phyloP scores from a whole-genome alignment of 2,329 filamentous ascomycete genomes.

The Aspergillus sp. region DNA sequence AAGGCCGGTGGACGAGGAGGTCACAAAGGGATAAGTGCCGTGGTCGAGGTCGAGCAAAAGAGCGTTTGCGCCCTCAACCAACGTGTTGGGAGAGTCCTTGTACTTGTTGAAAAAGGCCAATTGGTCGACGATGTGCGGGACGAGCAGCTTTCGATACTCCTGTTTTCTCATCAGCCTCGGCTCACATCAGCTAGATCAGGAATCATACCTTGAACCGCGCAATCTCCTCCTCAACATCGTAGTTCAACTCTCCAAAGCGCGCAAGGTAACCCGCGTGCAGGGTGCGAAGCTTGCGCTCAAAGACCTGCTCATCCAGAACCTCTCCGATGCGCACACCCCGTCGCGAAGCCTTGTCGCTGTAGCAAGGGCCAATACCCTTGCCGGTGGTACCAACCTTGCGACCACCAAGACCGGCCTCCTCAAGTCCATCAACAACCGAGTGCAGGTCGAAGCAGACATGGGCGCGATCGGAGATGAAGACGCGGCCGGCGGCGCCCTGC shows the following conservation, averaged over 20 bases:
- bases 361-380: slow-evolving; percentile 61
- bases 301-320: slow-evolving; percentile 59
- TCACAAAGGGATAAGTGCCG: slow-evolving; percentile 57
- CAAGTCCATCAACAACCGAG: slow-evolving; percentile 51
- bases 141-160: slow-evolving; percentile 44
- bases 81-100: slow-evolving; percentile 59
- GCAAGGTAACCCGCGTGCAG: slow-evolving; percentile 59
- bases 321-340: slow-evolving; percentile 63
- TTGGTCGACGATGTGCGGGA: slow-evolving; percentile 47
- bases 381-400: slow-evolving; percentile 55
- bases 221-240: slow-evolving; percentile 65
- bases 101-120: slow-evolving; percentile 60
- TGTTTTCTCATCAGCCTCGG: slow-evolving; percentile 14
- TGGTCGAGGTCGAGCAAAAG: slow-evolving; percentile 64
- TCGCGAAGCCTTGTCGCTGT: slow-evolving; percentile 66
- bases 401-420: slow-evolving; percentile 49
- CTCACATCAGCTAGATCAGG: neutral
- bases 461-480: slow-evolving; percentile 53
- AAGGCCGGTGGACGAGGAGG: slow-evolving; percentile 53
- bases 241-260: slow-evolving; percentile 63
- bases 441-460: slow-evolving; percentile 52
- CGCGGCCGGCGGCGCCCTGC: slow-evolving; percentile 43
- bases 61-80: slow-evolving; percentile 68
- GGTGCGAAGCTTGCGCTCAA: slow-evolving; percentile 59
- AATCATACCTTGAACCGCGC: slow-evolving; percentile 56